Percentiles rank a stretch among this genome's conserved stretches.
These are phyloP conservation scores for Beauveria sp. DNA, from an alignment of 2,329 filamentous ascomycete species.

Conservation along the genomic window DNA sequence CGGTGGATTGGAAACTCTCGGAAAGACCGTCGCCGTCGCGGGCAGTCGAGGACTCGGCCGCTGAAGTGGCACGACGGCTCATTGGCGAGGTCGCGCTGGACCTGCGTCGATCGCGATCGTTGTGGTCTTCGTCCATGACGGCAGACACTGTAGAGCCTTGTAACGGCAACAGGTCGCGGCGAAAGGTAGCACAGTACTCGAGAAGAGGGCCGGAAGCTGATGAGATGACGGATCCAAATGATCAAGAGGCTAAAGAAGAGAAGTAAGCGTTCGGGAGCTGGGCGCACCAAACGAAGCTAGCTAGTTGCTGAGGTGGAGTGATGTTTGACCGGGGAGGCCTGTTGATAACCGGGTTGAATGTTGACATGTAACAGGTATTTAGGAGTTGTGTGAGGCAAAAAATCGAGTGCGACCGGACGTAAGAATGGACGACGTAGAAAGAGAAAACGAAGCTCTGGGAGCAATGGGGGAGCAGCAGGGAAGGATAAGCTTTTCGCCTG, in stretches of 20 bases:
- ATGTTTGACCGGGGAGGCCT: constrained; percentile 1
- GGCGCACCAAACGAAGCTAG: constrained; percentile 3
- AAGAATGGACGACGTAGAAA: background rate
- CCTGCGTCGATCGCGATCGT: constrained; percentile 2
- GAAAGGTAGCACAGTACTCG: background rate
- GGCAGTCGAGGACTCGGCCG: constrained; percentile 26
- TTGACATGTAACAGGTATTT: background rate
- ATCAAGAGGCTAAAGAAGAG: background rate
- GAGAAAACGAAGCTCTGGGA: background rate
- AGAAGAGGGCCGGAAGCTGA: background rate
- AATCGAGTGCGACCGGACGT: background rate
- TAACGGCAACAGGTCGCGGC: background rate
- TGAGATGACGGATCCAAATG: background rate
- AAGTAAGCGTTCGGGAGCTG: background rate
- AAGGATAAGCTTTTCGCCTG: background rate
- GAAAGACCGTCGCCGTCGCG: constrained; percentile 37
- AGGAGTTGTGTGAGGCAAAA: background rate
- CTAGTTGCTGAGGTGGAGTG: constrained; percentile 1
- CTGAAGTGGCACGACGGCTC: constrained; percentile 36
- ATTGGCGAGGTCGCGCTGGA: constrained; percentile 35
- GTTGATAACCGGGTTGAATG: background rate
- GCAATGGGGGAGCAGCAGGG: background rate
- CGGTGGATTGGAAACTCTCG: constrained; percentile 51
- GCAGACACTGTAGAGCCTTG: background rate
- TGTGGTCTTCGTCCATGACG: constrained; percentile 1